phyloP scores from a whole-genome alignment of 73 alveolate species.

The Symbiodinium pilosum region DNA sequence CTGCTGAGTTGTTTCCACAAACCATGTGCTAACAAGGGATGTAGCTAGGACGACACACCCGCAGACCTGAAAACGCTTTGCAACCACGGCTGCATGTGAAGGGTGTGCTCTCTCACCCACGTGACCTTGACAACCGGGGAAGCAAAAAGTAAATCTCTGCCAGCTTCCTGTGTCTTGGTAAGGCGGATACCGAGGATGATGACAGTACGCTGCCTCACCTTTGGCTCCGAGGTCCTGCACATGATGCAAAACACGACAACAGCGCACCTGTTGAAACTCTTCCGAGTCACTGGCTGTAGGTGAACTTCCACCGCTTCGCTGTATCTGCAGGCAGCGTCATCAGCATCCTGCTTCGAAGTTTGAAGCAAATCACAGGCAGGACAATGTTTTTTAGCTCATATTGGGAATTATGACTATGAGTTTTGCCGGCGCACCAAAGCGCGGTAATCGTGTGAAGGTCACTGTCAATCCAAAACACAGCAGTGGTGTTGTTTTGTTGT shows the following conservation, averaged over 20 bases:
- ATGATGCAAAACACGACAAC: background rate
- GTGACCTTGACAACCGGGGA: slow-evolving; percentile 34
- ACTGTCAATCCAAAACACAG: too few relatives aligned
- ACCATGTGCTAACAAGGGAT: background rate
- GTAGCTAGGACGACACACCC: too few relatives aligned
- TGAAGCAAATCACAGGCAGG: too few relatives aligned
- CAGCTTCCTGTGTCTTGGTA: background rate
- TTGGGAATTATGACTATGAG: too few relatives aligned
- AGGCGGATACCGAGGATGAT: slow-evolving; percentile 26
- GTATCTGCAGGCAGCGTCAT: slow-evolving; percentile 78
- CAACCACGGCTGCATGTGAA: slow-evolving; percentile 68
- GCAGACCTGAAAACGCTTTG: slow-evolving; percentile 54
- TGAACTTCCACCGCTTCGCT: slow-evolving; percentile 73
- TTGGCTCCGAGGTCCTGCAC: slow-evolving; percentile 57
- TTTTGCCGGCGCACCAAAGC: too few relatives aligned
- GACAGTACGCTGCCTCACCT: slow-evolving; percentile 50
- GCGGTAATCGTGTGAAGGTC: too few relatives aligned
- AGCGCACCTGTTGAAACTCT: background rate
- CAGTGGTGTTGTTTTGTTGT: too few relatives aligned
- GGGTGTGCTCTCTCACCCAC: slow-evolving; percentile 83
- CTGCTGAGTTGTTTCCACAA: slow-evolving; percentile 7
- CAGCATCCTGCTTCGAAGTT: slow-evolving; percentile 57
- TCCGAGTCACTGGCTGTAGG: slow-evolving; percentile 14
- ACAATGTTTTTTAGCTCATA: too few relatives aligned
- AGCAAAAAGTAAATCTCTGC: too few relatives aligned